phyloP scores from a whole-genome alignment of 2,329 filamentous ascomycete genomes.

The Thermomyces lanuginosus region DNA sequence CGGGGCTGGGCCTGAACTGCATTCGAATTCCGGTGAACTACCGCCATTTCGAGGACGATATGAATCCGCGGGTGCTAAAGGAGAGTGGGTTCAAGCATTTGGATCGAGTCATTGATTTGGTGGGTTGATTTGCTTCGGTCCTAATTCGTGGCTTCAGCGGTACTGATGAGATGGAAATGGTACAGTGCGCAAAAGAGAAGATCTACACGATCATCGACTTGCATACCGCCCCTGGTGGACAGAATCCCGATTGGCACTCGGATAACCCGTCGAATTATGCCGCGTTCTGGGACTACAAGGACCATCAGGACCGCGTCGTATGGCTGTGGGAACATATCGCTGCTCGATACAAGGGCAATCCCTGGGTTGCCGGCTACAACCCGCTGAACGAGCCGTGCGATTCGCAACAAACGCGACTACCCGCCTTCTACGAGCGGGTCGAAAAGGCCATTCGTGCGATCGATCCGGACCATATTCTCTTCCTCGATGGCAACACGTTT shows the following conservation, averaged over 20 bases:
- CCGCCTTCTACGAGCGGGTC: constrained; percentile 31
- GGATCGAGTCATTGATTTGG: constrained; percentile 31
- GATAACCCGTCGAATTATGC: constrained; percentile 32
- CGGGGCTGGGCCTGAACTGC: constrained; percentile 40
- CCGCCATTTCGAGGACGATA: constrained; percentile 35
- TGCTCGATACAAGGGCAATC: constrained; percentile 28
- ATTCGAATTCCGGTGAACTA: constrained; percentile 47
- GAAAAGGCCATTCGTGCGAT: constrained; percentile 32
- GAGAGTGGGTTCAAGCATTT: constrained; percentile 32
- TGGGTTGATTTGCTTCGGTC: constrained; percentile 7
- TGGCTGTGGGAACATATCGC: constrained; percentile 36
- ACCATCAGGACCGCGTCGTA: constrained; percentile 34
- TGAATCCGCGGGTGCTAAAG: constrained; percentile 31
- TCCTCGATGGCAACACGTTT: constrained; percentile 31
- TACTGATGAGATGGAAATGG: neutral
- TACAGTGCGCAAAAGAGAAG: constrained; percentile 28
- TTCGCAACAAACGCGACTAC: constrained; percentile 30
- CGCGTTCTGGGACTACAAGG: constrained; percentile 36
- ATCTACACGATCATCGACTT: constrained; percentile 38
- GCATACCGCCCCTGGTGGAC: constrained; percentile 34
- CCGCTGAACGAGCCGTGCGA: constrained; percentile 38
- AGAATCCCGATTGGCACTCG: constrained; percentile 37
- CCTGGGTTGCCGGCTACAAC: constrained; percentile 38
- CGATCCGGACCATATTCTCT: constrained; percentile 32
- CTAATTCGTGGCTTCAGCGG: neutral